Percentiles rank a stretch among this genome's conserved stretches.
These are phyloP conservation scores for Daedaleopsis sinensis DNA, from an alignment of 768 basidiomycete genomes.

Conservation along the genomic window DNA sequence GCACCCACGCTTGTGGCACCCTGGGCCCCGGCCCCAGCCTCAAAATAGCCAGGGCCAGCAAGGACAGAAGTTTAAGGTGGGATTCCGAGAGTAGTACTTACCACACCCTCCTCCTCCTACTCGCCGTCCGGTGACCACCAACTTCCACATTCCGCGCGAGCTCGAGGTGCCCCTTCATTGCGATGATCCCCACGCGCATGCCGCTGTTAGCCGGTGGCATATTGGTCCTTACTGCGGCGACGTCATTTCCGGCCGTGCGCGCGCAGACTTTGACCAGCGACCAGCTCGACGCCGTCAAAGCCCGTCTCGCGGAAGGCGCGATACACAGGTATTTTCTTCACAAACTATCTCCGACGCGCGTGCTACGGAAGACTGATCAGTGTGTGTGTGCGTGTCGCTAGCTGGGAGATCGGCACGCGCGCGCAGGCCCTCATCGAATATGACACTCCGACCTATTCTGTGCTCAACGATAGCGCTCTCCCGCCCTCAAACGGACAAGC, in stretches of 20 bases:
- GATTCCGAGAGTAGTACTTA: no score
- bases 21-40: no score
- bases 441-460: conserved; percentile 48
- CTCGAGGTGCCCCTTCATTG: no score
- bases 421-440: conserved; percentile 55
- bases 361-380: background rate
- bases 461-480: conserved; percentile 35
- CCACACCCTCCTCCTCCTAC: no score
- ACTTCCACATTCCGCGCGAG: no score
- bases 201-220: conserved; percentile 6
- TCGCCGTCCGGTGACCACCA: no score
- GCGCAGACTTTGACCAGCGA: conserved; percentile 40
- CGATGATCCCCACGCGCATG: background rate
- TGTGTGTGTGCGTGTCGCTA: no score
- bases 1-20: no score
- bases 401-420: conserved; percentile 59
- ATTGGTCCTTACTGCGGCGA: background rate
- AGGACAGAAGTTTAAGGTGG: no score
- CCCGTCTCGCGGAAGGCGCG: conserved; percentile 44
- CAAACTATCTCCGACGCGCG: background rate
- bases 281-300: conserved; percentile 40
- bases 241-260: background rate
- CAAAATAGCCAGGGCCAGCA: no score
- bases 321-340: conserved; percentile 38
- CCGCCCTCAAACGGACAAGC: conserved; percentile 27